A percentile compares a stretch with the other conserved stretches of the same genome.
phyloP scores from a whole-genome alignment of 352 stramenopile species.

The Phytophthora cryptogea region DNA sequence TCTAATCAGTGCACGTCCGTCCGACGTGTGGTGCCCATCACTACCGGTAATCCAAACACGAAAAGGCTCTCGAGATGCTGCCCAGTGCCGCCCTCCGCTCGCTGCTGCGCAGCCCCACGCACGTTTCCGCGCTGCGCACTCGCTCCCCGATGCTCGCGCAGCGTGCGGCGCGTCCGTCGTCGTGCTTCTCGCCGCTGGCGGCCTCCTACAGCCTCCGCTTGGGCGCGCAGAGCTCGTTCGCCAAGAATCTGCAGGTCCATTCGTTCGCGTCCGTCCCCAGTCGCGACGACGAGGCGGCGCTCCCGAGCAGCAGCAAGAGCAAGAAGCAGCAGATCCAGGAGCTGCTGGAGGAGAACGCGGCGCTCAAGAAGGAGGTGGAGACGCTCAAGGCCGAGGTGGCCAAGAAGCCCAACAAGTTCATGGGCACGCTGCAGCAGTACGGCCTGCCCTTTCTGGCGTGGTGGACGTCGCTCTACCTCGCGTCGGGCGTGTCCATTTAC shows the following conservation, averaged over 20 bases:
- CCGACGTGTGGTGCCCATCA: conserved; percentile 16
- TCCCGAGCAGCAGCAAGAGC: conserved; percentile 30
- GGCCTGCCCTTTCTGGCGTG: conserved; percentile 84
- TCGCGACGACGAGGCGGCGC: conserved; percentile 32
- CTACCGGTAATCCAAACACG: neutral
- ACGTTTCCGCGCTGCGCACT: conserved; percentile 15
- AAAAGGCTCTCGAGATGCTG: conserved; percentile 40
- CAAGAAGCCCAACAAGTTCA: conserved; percentile 80
- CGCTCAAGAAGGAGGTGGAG: conserved; percentile 71
- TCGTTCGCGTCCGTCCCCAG: conserved; percentile 56
- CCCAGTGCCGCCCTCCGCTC: conserved; percentile 34
- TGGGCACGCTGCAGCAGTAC: conserved; percentile 83
- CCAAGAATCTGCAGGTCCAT: conserved; percentile 41
- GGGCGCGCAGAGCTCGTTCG: conserved; percentile 22
- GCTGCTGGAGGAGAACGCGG: conserved; percentile 76
- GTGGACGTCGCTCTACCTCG: conserved; percentile 82
- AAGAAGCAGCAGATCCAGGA: conserved; percentile 70
- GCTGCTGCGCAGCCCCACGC: conserved; percentile 28
- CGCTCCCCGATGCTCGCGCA: conserved; percentile 24
- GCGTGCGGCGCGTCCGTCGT: conserved; percentile 23
- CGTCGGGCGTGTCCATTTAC: conserved; percentile 75
- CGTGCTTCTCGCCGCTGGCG: conserved; percentile 18
- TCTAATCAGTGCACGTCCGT: neutral
- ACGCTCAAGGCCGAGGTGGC: conserved; percentile 46
- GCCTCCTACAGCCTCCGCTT: conserved; percentile 24